Evolutionary conservation across 2,329 filamentous ascomycete genomes (phyloP).

Genomic region (Colletotrichum somersetense): DNA sequence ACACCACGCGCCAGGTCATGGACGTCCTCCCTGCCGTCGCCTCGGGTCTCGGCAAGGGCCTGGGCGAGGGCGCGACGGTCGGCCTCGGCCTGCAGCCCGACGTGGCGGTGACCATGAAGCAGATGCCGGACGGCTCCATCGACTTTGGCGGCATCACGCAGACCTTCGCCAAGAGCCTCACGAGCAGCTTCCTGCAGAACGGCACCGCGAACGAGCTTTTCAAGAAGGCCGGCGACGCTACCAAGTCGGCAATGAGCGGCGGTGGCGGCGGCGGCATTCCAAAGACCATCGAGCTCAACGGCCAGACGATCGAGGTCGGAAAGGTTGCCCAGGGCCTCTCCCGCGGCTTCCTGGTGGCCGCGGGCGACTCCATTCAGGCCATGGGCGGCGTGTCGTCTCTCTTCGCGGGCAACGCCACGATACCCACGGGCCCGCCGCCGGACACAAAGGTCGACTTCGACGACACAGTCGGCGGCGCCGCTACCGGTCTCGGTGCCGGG

Average conservation of each 20-base stretch:
- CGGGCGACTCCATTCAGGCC: constrained; percentile 49
- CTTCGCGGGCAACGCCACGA: constrained; percentile 47
- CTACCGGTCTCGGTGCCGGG: constrained; percentile 52
- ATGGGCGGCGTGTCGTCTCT: constrained; percentile 51
- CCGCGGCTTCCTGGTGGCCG: constrained; percentile 52
- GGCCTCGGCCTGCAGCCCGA: constrained; percentile 49
- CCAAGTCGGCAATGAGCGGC: constrained; percentile 10
- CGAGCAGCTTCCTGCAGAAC: constrained; percentile 50
- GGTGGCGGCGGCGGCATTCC: constrained; percentile 36
- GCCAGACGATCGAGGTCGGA: constrained; percentile 44
- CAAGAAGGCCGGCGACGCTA: constrained; percentile 24
- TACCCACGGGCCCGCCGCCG: constrained; percentile 39
- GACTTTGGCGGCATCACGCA: constrained; percentile 45
- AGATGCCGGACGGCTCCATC: constrained; percentile 43
- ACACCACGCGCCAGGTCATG: constrained; percentile 36
- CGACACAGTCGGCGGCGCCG: constrained; percentile 52
- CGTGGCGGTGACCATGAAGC: constrained; percentile 34
- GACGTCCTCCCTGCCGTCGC: constrained; percentile 45
- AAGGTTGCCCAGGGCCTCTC: constrained; percentile 52
- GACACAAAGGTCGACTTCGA: constrained; percentile 49
- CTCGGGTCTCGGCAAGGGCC: constrained; percentile 47
- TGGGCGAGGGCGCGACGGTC: constrained; percentile 46
- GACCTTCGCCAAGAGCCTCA: constrained; percentile 47
- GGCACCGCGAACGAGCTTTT: constrained; percentile 48
- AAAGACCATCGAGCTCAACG: constrained; percentile 39